A percentile compares a stretch with the other conserved stretches of the same genome.
These are phyloP conservation scores for Ceratocystis destructans DNA, from an alignment of 2,329 filamentous ascomycete genomes.

Conservation along the genomic window DNA sequence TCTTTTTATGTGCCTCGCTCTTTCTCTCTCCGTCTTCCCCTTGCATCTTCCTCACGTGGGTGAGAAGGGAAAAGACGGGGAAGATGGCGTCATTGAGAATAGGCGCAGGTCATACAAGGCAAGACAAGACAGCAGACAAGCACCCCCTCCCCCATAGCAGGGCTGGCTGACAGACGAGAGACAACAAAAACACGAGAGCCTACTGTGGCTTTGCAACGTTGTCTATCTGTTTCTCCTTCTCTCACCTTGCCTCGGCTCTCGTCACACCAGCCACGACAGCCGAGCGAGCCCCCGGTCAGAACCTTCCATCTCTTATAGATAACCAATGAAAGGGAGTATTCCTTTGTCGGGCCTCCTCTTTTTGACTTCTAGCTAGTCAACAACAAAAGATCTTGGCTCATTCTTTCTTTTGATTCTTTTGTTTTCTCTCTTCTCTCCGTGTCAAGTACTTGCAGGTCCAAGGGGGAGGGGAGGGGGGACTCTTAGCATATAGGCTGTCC, in stretches of 20 bases:
- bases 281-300: background rate
- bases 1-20: background rate
- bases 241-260: background rate
- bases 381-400: constrained; percentile 2
- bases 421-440: background rate
- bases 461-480: too few relatives aligned
- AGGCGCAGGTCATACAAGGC: background rate
- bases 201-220: background rate
- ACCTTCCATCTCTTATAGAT: background rate
- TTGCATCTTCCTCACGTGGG: background rate
- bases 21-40: too few relatives aligned
- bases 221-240: background rate
- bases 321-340: too few relatives aligned
- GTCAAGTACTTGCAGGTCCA: background rate
- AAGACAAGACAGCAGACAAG: background rate
- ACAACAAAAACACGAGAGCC: too few relatives aligned
- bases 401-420: background rate
- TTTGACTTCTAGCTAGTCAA: background rate
- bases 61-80: background rate
- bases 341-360: background rate
- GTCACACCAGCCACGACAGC: background rate
- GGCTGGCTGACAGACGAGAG: background rate
- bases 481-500: too few relatives aligned
- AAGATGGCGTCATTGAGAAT: background rate
- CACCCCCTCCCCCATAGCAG: background rate